Evolutionary conservation across 1,284 basidiomycete genomes (phyloP).

Genomic region (Ustilago trichophora): DNA sequence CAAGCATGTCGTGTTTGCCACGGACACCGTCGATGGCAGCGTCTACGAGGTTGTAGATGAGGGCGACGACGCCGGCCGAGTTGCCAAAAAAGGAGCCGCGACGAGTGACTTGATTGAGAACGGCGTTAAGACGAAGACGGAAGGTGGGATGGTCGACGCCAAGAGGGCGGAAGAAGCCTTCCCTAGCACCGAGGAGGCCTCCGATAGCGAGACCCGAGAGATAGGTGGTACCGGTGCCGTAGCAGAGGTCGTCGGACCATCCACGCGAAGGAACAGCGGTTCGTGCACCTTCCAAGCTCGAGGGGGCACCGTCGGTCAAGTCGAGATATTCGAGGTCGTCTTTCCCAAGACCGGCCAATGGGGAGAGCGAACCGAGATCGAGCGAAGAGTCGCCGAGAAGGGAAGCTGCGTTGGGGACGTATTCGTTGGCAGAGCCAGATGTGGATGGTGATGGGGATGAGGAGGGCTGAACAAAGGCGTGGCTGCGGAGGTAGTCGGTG

Average conservation of each 20-base stretch:
- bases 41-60: conserved; percentile 96
- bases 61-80: conserved; percentile 93
- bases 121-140: conserved; percentile 92
- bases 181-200: conserved; percentile 93
- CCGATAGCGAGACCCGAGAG: conserved; percentile 92
- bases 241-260: conserved; percentile 99
- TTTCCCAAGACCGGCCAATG: conserved; percentile 59
- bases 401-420: conserved; percentile 90
- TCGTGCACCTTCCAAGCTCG: conserved; percentile 62
- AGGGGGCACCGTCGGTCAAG: conserved; percentile 62
- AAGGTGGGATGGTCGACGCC: conserved; percentile 68
- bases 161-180: conserved; percentile 86
- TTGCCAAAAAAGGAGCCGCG: conserved; percentile 98
- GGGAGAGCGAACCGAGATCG: conserved; percentile 82
- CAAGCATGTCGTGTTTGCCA: conserved; percentile 88
- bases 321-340: conserved; percentile 66
- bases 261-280: conserved; percentile 73
- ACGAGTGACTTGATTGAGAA: conserved; percentile 94
- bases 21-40: conserved; percentile 88
- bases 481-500: conserved; percentile 51
- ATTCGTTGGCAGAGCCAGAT: conserved; percentile 70
- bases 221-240: conserved; percentile 99
- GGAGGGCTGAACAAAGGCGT: conserved; percentile 43
- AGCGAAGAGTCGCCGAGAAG: conserved; percentile 83
- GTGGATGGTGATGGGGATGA: conserved; percentile 26